phyloP scores from a whole-genome alignment of 2,329 filamentous ascomycete species.

The Colletotrichum ledebouriae region DNA sequence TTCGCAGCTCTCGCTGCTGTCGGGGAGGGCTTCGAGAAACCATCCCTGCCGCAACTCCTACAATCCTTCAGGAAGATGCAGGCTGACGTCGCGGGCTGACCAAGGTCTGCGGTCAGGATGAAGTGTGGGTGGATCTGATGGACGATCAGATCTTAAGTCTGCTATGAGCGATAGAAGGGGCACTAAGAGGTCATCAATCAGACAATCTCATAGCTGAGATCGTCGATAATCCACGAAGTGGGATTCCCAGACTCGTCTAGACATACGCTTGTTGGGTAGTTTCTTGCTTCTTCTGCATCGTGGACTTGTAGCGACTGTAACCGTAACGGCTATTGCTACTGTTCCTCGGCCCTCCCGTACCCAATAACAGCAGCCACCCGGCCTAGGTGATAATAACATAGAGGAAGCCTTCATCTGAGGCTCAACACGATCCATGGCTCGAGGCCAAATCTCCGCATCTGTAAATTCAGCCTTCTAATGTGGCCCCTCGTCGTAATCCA shows the following conservation, averaged over 20 bases:
- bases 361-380: background rate
- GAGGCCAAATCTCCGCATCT: background rate
- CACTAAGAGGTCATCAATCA: constrained; percentile 13
- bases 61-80: constrained; percentile 19
- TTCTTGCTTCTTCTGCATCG: constrained; percentile 19
- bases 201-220: constrained; percentile 13
- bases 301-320: constrained; percentile 17
- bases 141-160: constrained; percentile 35
- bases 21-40: constrained; percentile 13
- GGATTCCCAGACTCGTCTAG: background rate
- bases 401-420: constrained; percentile 9
- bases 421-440: constrained; percentile 9
- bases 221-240: background rate
- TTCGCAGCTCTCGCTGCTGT: background rate
- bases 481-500: background rate
- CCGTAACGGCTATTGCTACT: constrained; percentile 1
- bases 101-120: constrained; percentile 24
- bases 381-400: background rate
- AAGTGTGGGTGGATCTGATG: constrained; percentile 28
- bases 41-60: constrained; percentile 21
- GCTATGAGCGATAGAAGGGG: constrained; percentile 11
- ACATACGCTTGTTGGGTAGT: background rate
- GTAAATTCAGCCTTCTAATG: background rate
- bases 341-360: constrained; percentile 1
- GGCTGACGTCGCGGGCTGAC: constrained; percentile 42